phyloP scores from a whole-genome alignment of 148 eudicot species.

The Polygonum aviculare region DNA sequence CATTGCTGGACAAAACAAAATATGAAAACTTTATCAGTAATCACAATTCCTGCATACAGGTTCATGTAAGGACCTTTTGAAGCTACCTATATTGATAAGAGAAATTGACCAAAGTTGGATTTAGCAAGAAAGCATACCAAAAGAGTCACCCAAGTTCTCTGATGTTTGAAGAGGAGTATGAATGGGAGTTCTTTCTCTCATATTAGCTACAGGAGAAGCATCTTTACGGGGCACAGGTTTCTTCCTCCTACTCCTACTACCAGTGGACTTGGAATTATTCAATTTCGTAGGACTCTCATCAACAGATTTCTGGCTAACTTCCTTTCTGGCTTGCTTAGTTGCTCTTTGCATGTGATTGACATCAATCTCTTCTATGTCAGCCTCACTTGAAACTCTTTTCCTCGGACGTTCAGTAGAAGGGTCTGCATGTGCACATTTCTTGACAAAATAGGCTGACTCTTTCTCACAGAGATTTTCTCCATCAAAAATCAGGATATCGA shows the following conservation, averaged over 20 bases:
- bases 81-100: background rate
- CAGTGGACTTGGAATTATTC: background rate
- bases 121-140: conserved; percentile 5
- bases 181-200: conserved; percentile 5
- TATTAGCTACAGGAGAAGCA: background rate
- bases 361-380: conserved; percentile 12
- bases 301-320: background rate
- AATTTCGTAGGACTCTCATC: background rate
- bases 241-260: background rate
- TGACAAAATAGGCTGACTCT: conserved; percentile 40
- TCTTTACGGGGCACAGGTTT: background rate
- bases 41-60: background rate
- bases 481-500: conserved; percentile 44
- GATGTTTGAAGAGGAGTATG: background rate
- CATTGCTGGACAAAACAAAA: conserved; percentile 1
- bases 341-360: background rate
- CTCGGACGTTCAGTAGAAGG: conserved; percentile 5
- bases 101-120: background rate
- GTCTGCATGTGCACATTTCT: conserved; percentile 16
- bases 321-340: conserved; percentile 20
- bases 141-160: conserved; percentile 8
- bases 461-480: conserved; percentile 40
- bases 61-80: background rate
- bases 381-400: conserved; percentile 17
- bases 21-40: background rate